Base-by-base conservation (phyloP, 495 filamentous ascomycete genomes). In the Articulospora tetracladia region DNA sequence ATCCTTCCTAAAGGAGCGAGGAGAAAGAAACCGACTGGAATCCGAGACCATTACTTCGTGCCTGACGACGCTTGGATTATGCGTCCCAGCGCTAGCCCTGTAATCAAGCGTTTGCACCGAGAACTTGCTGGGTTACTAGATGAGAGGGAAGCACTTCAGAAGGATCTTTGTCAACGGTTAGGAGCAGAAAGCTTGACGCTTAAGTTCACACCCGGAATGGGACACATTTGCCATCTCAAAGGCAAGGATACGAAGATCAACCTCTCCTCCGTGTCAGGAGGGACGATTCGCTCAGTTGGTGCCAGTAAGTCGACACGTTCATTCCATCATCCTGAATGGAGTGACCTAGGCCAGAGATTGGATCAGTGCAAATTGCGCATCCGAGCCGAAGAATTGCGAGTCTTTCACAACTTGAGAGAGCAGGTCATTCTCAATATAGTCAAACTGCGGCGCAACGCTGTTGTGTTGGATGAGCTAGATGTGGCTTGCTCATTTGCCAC, bases 171-270 rank as follows among this genome's bases (percentile, higher is more conserved):
- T 23, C 53, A 61, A 4, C 65, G 71, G n/a, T 32, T 61, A 60
- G 71, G 64, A 47, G 86, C 85, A 0, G 66, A 82, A 10, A 79
- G 79, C 50, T 74, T 97, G 12, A 89, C 88, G 1, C 79, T 98
- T 11, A 86, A 84, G 58, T 97, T 91, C 89, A 89, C 87, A 7
- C 86, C 94, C 0, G 84, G 84, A 1, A 77, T 93, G 3, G 92
- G 94, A 1, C 90, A 98, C 68, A 86, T 94, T 60, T 94, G 89
- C 71, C 92, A 97, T 64, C 82, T 97, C 61, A 96, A 89, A 74
- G 91, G 91, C 27, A 93, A 87, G 71, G 86, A 95, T 63, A 76
- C 83, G 30, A 78, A 69, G 12, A 50, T 60, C 22, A 61, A 63
- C 17, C 34, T 76, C 49, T 54, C 71, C 22, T 44, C 39, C 39